phyloP scores from a whole-genome alignment of 345 rosid species.

The Murraya koenigii region DNA sequence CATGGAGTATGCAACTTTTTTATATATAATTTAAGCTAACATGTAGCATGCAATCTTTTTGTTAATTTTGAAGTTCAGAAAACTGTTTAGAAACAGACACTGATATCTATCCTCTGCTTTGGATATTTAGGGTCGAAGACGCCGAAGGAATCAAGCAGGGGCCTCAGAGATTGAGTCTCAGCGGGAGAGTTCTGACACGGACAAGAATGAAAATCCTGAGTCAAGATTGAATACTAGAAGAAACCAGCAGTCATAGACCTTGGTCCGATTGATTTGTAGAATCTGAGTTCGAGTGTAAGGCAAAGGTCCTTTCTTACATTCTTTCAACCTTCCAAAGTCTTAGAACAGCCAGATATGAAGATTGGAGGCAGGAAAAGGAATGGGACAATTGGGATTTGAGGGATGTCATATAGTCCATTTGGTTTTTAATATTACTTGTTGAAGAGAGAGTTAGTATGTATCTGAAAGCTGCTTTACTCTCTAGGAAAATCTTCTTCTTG shows the following conservation, averaged over 20 bases:
- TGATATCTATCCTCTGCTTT: conserved; percentile 1
- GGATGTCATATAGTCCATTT: background rate
- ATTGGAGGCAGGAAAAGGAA: background rate
- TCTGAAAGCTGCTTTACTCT: conserved; percentile 17
- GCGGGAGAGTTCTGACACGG: conserved; percentile 44
- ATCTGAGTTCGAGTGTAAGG: background rate
- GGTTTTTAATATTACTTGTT: background rate
- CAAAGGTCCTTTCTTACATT: conserved; percentile 9
- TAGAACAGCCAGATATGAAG: conserved; percentile 1
- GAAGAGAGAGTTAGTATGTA: conserved; percentile 21
- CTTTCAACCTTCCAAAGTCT: conserved; percentile 9
- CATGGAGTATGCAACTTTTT: conserved; percentile 1
- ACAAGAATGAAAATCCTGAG: conserved; percentile 43
- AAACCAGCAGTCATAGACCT: conserved; percentile 9
- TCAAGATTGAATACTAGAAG: conserved; percentile 24
- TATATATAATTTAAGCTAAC: background rate
- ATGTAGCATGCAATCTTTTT: background rate
- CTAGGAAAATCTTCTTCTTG: conserved; percentile 18
- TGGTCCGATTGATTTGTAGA: conserved; percentile 9
- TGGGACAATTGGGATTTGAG: conserved; percentile 1
- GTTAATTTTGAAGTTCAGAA: background rate
- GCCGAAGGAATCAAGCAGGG: conserved; percentile 50
- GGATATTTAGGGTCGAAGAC: conserved; percentile 68
- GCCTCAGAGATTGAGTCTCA: conserved; percentile 33
- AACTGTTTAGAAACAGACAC: background rate